Base-by-base conservation (phyloP, 108 stramenopile genomes). In the Cyclostephanos tholiformis region DNA sequence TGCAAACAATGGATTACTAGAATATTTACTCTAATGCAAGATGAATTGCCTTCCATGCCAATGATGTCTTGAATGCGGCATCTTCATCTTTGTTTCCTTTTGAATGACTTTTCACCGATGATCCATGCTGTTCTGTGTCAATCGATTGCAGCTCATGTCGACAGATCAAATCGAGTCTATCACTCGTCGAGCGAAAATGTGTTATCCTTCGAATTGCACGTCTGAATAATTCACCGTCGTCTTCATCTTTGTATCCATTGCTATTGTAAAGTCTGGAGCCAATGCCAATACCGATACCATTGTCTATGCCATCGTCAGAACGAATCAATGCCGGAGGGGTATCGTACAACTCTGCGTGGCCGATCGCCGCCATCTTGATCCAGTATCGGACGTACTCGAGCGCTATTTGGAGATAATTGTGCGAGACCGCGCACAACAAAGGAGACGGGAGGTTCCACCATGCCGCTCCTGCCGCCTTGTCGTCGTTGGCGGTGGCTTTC, bases 371-470 rank as follows among this genome's bases (percentile, higher is more conserved):
- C 68, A 25, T 56, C 32, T 43, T 19, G 17, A 76, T 63, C 76
- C 60, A 76, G 46, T 69, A 41, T 13, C 36, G 76, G 19, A 76
- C 63, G 51, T 76, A 76, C 25, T 36, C 49, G 32, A 65, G 43
- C 30, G 77, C 77, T 22, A 78, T 23, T 46, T 71, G 65, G 26
- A 72, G 71, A 53, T 72, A 53, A 16, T 41, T 17, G 55, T 78
- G 77, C 8, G 70, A 71, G 64, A 53, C 39, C 17, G 59, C 23
- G 51, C 77, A 78, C 20, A 78, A 38, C 30, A 78, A 65, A 16
- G 65, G 77, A 25, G 77, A 78, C n/a, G 77, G 77, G 23, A 67
- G 65, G 19, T 13, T 52, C 70, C 71, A 78, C 77, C 77, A 78
- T 60, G 63, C 53, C 13, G 26, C 53, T n/a, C 52, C 52, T 12